A percentile compares a stretch with the other conserved stretches of the same genome.
phyloP scores from a whole-genome alignment of 352 stramenopile species.

The Hyaloperonospora arabidopsidis region DNA sequence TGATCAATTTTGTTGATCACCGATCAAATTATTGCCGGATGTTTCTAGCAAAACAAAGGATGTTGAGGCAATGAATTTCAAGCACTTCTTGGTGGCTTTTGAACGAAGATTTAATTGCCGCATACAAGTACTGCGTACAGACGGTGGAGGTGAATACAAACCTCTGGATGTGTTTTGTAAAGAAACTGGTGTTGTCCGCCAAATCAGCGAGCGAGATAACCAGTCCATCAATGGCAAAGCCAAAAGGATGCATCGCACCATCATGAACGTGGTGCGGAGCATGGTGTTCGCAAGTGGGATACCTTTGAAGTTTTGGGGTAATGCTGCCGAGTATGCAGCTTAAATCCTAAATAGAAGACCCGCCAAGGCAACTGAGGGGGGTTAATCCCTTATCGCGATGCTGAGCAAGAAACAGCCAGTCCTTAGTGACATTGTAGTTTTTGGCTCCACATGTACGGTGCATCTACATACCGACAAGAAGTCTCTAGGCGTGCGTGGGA shows the following conservation, averaged over 20 bases:
- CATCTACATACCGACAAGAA: too few relatives aligned
- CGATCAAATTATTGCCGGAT: not conserved
- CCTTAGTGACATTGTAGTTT: too few relatives aligned
- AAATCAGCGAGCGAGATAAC: not conserved
- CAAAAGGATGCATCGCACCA: not conserved
- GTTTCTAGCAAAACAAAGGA: not conserved
- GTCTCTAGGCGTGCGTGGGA: too few relatives aligned
- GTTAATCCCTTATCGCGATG: too few relatives aligned
- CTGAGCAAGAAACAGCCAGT: too few relatives aligned
- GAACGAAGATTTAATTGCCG: not conserved
- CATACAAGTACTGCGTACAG: not conserved
- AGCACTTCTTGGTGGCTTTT: not conserved
- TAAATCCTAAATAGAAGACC: too few relatives aligned
- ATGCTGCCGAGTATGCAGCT: too few relatives aligned
- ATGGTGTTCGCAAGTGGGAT: too few relatives aligned
- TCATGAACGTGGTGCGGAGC: conserved; percentile 14
- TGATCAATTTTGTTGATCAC: not conserved
- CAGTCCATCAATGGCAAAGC: conserved; percentile 1
- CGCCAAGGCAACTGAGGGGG: too few relatives aligned
- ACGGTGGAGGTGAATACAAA: not conserved
- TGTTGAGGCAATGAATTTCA: not conserved
- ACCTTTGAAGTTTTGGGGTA: too few relatives aligned
- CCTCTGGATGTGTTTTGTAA: not conserved
- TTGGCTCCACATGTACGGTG: too few relatives aligned
- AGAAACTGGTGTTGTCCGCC: not conserved